These are phyloP conservation scores for Colletotrichum sp. DNA, from an alignment of 2,329 filamentous ascomycete genomes.

Conservation along the genomic window DNA sequence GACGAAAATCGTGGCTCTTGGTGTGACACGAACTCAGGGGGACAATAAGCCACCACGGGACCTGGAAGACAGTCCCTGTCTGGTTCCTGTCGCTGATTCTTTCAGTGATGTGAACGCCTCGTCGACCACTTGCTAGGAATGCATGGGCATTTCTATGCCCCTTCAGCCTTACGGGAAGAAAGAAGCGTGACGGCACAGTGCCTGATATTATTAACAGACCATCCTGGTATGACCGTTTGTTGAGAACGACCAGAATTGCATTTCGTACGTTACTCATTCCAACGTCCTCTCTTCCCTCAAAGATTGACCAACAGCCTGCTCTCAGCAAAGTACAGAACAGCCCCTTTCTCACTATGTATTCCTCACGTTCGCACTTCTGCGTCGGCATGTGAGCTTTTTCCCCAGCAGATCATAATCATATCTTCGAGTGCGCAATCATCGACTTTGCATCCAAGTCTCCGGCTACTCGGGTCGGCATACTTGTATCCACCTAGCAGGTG, in stretches of 20 bases:
- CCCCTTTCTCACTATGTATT: neutral
- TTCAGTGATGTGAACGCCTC: neutral
- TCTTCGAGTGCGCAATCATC: neutral
- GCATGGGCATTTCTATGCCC: neutral
- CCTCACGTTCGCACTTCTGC: neutral
- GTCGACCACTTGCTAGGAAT: neutral
- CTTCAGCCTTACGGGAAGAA: neutral
- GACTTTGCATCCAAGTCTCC: neutral
- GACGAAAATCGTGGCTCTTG: neutral
- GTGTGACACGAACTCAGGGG: neutral
- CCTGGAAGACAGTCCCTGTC: neutral
- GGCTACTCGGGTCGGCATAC: neutral
- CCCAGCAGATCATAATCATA: neutral
- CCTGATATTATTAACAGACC: neutral
- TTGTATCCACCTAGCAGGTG: neutral
- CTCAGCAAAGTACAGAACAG: neutral
- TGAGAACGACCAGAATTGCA: neutral
- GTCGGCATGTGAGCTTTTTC: neutral
- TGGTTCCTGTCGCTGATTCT: neutral
- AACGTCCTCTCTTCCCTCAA: neutral
- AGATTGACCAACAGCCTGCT: neutral
- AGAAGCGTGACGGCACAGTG: neutral
- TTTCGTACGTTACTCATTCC: neutral
- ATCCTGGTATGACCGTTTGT: no score
- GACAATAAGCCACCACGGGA: neutral